Conservation (phyloP, 495 filamentous ascomycete species). For the Aspergillus hancockii region DNA sequence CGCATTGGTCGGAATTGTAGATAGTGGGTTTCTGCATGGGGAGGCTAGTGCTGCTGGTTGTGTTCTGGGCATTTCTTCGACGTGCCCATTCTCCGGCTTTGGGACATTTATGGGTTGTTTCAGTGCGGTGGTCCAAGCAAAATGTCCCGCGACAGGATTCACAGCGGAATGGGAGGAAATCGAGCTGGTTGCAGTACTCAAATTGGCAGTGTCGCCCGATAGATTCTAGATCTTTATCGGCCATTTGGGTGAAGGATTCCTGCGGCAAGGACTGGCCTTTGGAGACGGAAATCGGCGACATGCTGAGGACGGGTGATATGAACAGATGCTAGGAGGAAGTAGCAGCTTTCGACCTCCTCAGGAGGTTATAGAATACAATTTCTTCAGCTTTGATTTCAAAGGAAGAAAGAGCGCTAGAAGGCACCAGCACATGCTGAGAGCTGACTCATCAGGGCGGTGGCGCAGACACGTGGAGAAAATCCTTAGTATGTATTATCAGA, state of each 20-base stretch:
- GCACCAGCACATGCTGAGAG: conserved; percentile 37
- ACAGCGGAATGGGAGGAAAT: conserved; percentile 95
- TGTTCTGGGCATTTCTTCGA: conserved; percentile 46
- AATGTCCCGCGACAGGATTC: conserved; percentile 83
- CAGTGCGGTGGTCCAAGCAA: conserved; percentile 93
- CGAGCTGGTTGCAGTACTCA: conserved; percentile 86
- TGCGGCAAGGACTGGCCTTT: conserved; percentile 18
- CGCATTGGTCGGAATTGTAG: conserved; percentile 70
- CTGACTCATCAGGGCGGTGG: conserved; percentile 26
- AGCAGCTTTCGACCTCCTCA: neutral
- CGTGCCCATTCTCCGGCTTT: conserved; percentile 86
- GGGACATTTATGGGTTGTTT: conserved; percentile 77
- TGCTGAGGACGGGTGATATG: conserved; percentile 10
- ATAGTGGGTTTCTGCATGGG: conserved; percentile 53
- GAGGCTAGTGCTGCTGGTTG: conserved; percentile 19
- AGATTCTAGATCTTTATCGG: conserved; percentile 69
- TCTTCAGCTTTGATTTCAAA: neutral
- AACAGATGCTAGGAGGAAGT: neutral
- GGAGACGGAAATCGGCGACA: conserved; percentile 36
- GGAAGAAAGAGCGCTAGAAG: conserved; percentile 27
- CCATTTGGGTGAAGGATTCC: conserved; percentile 55
- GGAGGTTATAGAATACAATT: neutral
- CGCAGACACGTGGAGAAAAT: neutral
- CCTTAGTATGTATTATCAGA: conserved; percentile 23
- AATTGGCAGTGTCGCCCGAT: conserved; percentile 92